Evolutionary conservation across 2,329 filamentous ascomycete genomes (phyloP), one percentile per base, ranked within the genome.

Genomic region (Thermoascus crustaceus): DNA sequence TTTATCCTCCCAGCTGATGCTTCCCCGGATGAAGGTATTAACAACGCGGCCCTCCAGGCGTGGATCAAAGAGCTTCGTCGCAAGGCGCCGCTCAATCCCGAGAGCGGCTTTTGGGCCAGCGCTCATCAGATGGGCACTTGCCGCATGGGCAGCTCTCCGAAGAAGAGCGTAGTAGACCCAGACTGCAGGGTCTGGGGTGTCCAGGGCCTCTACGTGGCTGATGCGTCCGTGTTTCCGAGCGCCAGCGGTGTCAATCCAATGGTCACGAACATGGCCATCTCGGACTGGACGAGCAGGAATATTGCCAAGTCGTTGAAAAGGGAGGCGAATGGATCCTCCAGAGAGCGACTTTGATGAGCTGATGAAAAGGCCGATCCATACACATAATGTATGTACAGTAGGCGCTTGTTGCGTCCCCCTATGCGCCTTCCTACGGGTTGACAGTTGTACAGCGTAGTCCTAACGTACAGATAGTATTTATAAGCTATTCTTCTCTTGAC

Each of bases 51-150:
- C 1, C 74, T 81, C 54, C 62, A 72, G 37, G 50, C 57, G 1
- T 81, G 76, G 76, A 63, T 78, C 11, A 53, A 59, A 0, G 57
- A 68, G 35, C 43, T 78, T 18, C 60, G 65, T 20, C 58, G 51
- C 3, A 57, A 54, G 13, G 69, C 67, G 1, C 62, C 75, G 7
- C 58, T 69, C 0, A 52, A 60, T 1, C 64, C 68, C 0, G 71
- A 73, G 31, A 61, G 60, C 7, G 55, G 47, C 3, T 39, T 54
- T 4, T 64, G 64, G 41, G 64, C 58, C n/a, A 65, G 61, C 34
- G 68, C 68, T 2, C 68, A 72, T 43, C 68, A 71, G 49, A 71
- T 71, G 68, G 68, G 68, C 8, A 64, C 64, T 4, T 70, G 67
- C 32, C 60, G 67, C 5, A 71, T 71, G 68, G 63, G 64, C 34